phyloP scores from a whole-genome alignment of 2,329 filamentous ascomycete genomes.

The Ceratocystis ficicola region DNA sequence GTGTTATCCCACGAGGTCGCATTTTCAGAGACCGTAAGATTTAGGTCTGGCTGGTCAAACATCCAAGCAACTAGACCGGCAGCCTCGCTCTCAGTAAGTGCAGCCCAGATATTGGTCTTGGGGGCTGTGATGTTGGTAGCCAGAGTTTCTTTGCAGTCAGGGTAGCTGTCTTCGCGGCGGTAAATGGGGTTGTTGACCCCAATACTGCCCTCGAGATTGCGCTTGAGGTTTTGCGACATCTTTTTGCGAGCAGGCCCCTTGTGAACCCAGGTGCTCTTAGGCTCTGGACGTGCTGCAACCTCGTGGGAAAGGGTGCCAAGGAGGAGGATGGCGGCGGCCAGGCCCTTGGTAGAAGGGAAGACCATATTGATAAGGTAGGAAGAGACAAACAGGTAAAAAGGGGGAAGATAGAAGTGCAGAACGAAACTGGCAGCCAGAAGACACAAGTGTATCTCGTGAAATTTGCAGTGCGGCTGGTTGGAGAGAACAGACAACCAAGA shows the following conservation, averaged over 20 bases:
- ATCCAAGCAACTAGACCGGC: conserved; percentile 35
- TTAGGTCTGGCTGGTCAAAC: conserved; percentile 34
- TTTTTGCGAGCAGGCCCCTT: conserved; percentile 20
- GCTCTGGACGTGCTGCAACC: conserved; percentile 11
- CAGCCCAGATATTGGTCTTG: conserved; percentile 33
- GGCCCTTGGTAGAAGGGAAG: conserved; percentile 3
- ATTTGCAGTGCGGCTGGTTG: neutral
- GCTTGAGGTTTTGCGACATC: conserved; percentile 20
- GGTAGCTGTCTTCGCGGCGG: conserved; percentile 9
- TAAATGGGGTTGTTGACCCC: conserved; percentile 6
- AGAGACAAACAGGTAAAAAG: neutral
- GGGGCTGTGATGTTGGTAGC: conserved; percentile 28
- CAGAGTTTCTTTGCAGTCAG: conserved; percentile 19
- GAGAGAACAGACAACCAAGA: neutral
- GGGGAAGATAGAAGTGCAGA: neutral
- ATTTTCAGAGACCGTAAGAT: conserved; percentile 33
- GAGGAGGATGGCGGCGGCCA: conserved; percentile 11
- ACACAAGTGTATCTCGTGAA: neutral
- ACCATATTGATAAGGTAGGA: neutral
- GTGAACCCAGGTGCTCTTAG: conserved; percentile 21
- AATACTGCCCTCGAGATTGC: conserved; percentile 14
- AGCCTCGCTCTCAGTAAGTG: conserved; percentile 32
- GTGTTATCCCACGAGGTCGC: conserved; percentile 34
- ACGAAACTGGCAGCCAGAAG: neutral
- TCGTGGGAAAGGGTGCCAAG: conserved; percentile 15